Evolutionary conservation across 768 basidiomycete species (phyloP).

Genomic region (Pholiota conissans): DNA sequence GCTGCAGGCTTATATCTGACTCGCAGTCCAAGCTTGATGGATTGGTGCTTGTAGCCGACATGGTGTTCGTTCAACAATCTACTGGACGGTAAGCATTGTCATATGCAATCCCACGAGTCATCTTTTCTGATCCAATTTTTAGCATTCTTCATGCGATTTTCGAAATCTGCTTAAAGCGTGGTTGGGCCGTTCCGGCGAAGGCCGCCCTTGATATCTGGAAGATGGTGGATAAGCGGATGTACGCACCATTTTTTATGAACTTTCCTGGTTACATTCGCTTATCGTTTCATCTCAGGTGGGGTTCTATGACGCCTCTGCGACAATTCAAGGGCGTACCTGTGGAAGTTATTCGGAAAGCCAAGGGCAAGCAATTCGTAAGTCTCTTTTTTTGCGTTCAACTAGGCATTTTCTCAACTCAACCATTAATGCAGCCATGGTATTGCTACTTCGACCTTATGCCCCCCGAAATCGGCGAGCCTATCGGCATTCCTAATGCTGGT

Average conservation of each 20-base stretch:
- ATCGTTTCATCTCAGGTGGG: constrained; percentile 64
- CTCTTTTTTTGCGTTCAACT: not conserved
- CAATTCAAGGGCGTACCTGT: constrained; percentile 92
- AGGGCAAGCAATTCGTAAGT: constrained; percentile 95
- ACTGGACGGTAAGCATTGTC: constrained; percentile 70
- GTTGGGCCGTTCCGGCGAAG: constrained; percentile 95
- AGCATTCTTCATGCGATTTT: constrained; percentile 95
- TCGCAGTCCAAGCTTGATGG: constrained; percentile 92
- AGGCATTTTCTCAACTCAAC: not conserved
- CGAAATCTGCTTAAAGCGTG: constrained; percentile 95
- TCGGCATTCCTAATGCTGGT: constrained; percentile 93
- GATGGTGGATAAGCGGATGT: constrained; percentile 91
- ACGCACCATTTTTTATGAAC: not conserved
- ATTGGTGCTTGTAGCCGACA: constrained; percentile 84
- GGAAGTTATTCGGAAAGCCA: constrained; percentile 87
- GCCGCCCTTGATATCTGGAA: constrained; percentile 93
- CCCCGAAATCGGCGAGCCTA: constrained; percentile 92
- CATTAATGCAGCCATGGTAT: constrained; percentile 75
- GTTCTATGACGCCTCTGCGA: constrained; percentile 94
- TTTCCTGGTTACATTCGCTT: not conserved
- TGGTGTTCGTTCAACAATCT: constrained; percentile 97
- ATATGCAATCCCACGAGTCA: not conserved
- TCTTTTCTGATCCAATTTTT: not conserved
- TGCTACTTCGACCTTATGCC: constrained; percentile 93
- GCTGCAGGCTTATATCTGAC: constrained; percentile 91